Evolutionary conservation across 345 rosid species (phyloP).

Genomic region (Syzygium jambos): DNA sequence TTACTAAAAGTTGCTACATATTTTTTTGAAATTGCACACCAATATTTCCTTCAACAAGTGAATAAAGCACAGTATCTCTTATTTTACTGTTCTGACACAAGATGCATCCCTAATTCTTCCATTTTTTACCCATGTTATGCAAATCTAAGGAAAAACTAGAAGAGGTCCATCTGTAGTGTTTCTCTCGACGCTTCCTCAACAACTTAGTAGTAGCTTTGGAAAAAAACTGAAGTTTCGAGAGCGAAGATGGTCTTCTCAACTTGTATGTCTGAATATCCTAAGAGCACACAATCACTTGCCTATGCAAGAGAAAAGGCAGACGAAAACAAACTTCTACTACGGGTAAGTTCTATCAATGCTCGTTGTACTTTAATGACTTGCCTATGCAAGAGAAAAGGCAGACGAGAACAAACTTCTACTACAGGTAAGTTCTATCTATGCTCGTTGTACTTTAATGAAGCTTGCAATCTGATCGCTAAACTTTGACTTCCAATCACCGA

Average conservation of each 20-base stretch:
- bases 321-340: too few relatives aligned
- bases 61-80: not conserved
- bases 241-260: not conserved
- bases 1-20: not conserved
- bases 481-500: not conserved
- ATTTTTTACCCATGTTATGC: not conserved
- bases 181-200: not conserved
- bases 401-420: not conserved
- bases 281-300: too few relatives aligned
- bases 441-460: not conserved
- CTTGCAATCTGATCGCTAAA: not conserved
- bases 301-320: too few relatives aligned
- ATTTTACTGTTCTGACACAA: not conserved
- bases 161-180: not conserved
- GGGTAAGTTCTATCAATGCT: too few relatives aligned
- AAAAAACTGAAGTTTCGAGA: not conserved
- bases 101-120: not conserved
- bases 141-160: not conserved
- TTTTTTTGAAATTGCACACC: not conserved
- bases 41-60: not conserved
- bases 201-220: not conserved
- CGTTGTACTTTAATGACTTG: too few relatives aligned
- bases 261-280: not conserved
- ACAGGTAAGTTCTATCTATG: not conserved
- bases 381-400: not conserved